Evolutionary conservation across 2,329 filamentous ascomycete species (phyloP), one percentile per base, ranked within the genome.

Genomic region (Pseudohalonectria lignicola): DNA sequence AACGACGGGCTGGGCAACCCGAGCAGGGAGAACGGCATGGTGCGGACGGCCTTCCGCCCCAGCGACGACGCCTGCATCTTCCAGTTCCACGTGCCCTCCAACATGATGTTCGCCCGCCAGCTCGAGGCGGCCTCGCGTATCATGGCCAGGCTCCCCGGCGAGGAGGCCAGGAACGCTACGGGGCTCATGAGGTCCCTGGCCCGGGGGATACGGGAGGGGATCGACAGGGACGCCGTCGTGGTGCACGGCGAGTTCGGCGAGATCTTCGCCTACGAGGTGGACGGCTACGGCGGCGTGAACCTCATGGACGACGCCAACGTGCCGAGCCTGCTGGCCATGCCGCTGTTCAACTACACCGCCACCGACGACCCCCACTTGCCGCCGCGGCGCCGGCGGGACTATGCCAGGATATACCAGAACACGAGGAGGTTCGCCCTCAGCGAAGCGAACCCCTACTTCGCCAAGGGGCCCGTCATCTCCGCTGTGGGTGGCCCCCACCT

Each of bases 21-120:
- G 0, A 69, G 88, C 11, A 79, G 76, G 42, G 74, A 72, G 25
- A 90, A 86, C 2, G 84, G 83, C 1, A 71, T 93, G 40, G 74
- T 92, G 33, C 75, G 85, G 39, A 85, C 79, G 37, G 83, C 83
- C 3, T 90, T 90, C 62, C 70, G 84, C 2, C 84, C 84, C 2
- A 85, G 79, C 42, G 84, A 90, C 56, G 84, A 90, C 53, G 75
- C 83, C 19, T 83, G 79, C 1, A 86, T 82, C 32, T 73, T 85
- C 42, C 82, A 84, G 46, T 83, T 82, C 53, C 77, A 86, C 54
- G 83, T 88, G 47, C 84, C 84, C 0, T 75, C 79, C 12, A 90
- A 90, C 52, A 79, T 80, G 75, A 76, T 78, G 70, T 75, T 80
- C 49, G 65, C 71, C 25, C 58, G 64, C 29, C 76, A 73, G 45